Percentiles rank a stretch among this genome's conserved stretches.
Evolutionary conservation across 768 basidiomycete genomes (phyloP).

Genomic region (Leccinum fibrillosum): DNA sequence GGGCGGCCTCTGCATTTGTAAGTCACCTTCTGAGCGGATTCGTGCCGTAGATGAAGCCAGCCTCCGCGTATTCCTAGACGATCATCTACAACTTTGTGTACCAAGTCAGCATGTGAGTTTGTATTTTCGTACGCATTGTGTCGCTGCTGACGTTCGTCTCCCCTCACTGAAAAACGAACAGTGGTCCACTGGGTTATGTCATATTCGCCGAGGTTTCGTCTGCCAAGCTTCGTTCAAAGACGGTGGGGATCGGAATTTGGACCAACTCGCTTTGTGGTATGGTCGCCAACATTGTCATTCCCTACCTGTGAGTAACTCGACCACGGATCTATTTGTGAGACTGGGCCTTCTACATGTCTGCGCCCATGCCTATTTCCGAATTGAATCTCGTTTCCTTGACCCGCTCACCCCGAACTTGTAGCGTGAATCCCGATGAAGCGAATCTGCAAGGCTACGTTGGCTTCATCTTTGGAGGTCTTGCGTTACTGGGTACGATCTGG

Average conservation of each 20-base stretch:
- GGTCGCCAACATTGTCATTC: constrained; percentile 26
- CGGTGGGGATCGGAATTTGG: constrained; percentile 26
- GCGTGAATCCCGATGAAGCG: constrained; percentile 27
- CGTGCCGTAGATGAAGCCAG: not conserved
- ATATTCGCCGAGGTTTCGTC: constrained; percentile 30
- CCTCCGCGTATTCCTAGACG: constrained; percentile 8
- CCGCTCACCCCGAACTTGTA: not conserved
- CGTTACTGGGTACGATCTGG: constrained; percentile 21
- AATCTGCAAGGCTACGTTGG: constrained; percentile 28
- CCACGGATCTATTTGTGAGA: not conserved
- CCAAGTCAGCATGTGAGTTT: constrained; percentile 25
- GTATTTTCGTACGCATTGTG: not conserved
- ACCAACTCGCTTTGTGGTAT: constrained; percentile 25
- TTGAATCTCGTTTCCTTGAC: not conserved
- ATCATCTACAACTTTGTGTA: constrained; percentile 31
- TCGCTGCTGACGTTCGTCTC: not conserved
- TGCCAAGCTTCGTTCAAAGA: constrained; percentile 30
- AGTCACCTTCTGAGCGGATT: not conserved
- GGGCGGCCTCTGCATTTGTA: constrained; percentile 24
- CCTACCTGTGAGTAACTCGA: constrained; percentile 23
- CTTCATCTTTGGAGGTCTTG: constrained; percentile 27
- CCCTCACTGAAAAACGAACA: constrained; percentile 1
- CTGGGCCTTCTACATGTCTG: not conserved
- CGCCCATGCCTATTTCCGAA: not conserved
- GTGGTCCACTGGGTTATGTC: constrained; percentile 27